Evolutionary conservation across 176 grass and related monocot species (phyloP).

Genomic region (Eleusine indica): DNA sequence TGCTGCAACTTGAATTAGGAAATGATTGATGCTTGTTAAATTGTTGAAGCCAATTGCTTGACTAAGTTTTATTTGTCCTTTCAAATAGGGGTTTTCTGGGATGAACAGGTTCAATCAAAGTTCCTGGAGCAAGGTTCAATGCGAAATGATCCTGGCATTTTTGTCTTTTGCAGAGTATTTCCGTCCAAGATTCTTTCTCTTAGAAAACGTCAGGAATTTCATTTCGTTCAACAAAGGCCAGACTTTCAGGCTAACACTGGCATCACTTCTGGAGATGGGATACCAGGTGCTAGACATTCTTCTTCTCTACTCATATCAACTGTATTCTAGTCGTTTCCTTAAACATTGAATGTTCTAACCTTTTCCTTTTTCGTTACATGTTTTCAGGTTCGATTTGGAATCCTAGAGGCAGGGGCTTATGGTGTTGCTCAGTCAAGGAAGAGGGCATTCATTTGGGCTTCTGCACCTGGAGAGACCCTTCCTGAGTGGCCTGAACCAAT

Average conservation of each 20-base stretch:
- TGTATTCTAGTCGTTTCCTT: too few relatives aligned
- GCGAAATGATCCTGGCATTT: conserved; percentile 98
- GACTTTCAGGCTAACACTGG: conserved; percentile 89
- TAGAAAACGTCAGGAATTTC: conserved; percentile 98
- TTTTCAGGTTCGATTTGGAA: conserved; percentile 90
- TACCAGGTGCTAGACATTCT: conserved; percentile 66
- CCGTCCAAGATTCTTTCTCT: conserved; percentile 85
- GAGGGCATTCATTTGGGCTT: conserved; percentile 97
- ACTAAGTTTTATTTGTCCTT: conserved; percentile 20
- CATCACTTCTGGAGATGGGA: conserved; percentile 94
- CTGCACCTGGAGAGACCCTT: conserved; percentile 81
- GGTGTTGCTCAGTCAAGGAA: conserved; percentile 97
- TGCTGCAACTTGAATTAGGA: not conserved
- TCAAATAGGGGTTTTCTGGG: conserved; percentile 86
- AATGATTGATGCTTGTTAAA: too few relatives aligned
- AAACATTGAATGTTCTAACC: not conserved
- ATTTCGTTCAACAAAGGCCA: conserved; percentile 99
- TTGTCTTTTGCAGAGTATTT: conserved; percentile 96
- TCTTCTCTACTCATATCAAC: too few relatives aligned
- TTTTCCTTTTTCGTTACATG: conserved; percentile 6
- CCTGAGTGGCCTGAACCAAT: conserved; percentile 95
- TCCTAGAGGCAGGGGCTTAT: conserved; percentile 88
- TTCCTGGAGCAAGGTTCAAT: conserved; percentile 98
- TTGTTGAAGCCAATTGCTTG: not conserved
- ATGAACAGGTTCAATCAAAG: conserved; percentile 99